Evolutionary conservation across 2,329 filamentous ascomycete species (phyloP).

Genomic region (Fusarium nodosum): DNA sequence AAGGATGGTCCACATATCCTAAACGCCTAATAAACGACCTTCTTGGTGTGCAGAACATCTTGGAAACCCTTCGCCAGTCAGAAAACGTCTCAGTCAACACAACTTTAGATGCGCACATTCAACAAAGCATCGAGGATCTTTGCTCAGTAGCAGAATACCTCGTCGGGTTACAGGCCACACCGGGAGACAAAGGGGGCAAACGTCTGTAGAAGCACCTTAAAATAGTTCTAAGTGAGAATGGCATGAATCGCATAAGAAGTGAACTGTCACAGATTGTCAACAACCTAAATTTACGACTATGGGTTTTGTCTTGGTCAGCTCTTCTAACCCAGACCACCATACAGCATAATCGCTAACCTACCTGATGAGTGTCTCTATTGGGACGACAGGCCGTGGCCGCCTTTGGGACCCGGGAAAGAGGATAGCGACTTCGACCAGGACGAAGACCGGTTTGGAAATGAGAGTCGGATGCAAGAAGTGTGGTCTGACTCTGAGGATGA

Average conservation of each 20-base stretch:
- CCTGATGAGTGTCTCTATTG: constrained; percentile 7
- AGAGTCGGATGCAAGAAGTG: background rate
- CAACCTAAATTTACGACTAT: background rate
- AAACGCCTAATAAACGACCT: background rate
- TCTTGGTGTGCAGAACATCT: background rate
- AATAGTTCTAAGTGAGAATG: constrained; percentile 10
- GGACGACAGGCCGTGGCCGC: constrained; percentile 22
- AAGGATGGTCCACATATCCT: background rate
- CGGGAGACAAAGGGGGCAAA: background rate
- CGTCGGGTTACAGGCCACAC: background rate
- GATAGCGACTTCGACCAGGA: background rate
- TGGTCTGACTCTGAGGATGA: background rate
- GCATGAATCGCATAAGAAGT: constrained; percentile 1
- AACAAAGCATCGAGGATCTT: background rate
- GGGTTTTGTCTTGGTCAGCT: background rate
- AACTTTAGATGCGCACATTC: constrained; percentile 1
- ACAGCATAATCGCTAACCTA: background rate
- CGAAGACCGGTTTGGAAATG: background rate
- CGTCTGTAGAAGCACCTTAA: constrained; percentile 26
- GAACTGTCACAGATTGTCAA: background rate
- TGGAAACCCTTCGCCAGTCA: background rate
- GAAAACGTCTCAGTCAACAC: background rate
- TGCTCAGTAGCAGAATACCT: background rate
- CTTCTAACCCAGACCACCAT: accelerated
- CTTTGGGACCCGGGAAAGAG: background rate